These are phyloP conservation scores for Euphorbia lathyris DNA, from an alignment of 345 rosid species.

Conservation along the genomic window DNA sequence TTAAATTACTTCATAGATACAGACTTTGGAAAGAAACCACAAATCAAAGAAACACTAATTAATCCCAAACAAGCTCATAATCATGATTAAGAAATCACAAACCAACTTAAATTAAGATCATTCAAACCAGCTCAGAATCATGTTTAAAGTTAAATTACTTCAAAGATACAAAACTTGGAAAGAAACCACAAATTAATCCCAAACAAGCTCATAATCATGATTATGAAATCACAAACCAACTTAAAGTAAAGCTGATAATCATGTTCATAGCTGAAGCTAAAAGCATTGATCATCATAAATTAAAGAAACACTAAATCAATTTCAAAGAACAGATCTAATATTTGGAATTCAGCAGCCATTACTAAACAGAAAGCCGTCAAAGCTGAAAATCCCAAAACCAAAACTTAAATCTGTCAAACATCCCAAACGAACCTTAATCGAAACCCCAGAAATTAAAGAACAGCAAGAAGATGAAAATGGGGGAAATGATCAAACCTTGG, in stretches of 20 bases:
- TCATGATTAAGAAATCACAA: no score
- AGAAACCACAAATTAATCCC: background rate
- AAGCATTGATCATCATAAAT: no score
- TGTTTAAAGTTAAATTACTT: background rate
- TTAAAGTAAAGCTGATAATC: background rate
- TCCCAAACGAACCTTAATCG: slow-evolving; percentile 9
- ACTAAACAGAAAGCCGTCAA: slow-evolving; percentile 6
- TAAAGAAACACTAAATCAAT: no score
- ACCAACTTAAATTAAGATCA: background rate
- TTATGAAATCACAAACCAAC: background rate
- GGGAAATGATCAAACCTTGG: slow-evolving; percentile 7
- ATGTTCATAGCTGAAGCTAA: no score
- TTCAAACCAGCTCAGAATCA: background rate
- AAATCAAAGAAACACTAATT: no score
- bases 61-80: no score
- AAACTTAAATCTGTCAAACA: background rate
- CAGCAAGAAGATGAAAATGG: slow-evolving; percentile 6
- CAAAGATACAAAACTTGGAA: background rate
- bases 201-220: no score
- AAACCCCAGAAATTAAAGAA: slow-evolving; percentile 28
- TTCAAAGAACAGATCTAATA: slow-evolving; percentile 9
- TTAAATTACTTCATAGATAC: background rate
- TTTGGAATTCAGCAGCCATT: no score
- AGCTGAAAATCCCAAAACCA: no score
- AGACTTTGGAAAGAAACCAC: background rate